Evolutionary conservation across 139 green algal species (phyloP), one percentile per base, ranked within the genome.

Genomic region (Axilococcus clingmanii): DNA sequence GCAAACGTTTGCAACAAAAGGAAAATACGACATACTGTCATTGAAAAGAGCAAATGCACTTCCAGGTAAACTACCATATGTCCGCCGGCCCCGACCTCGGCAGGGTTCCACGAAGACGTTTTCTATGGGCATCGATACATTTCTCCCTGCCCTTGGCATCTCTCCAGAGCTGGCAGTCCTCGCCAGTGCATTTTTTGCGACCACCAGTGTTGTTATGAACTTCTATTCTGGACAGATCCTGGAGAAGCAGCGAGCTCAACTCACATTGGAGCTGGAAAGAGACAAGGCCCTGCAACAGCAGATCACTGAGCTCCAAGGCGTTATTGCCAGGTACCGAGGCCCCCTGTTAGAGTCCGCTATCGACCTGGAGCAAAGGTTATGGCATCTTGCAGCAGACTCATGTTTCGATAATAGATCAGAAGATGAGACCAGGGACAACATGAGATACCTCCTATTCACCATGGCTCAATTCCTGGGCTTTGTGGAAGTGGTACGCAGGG

Each of bases 391-490:
- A 19, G 75, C 71, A 3, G 48, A 64, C 24, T 66, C 38, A 50
- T 29, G 70, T 48, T 23, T 72, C 59, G 44, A 51, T 20, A 22
- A 22, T 31, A 16, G 24, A 7, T 9, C 9, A 17, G 25, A 33
- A 7, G 20, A 9, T 14, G 35, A 47, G 40, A 32, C 55, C 40
- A 48, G 31, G 22, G 56, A 72, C 38, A 65, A 83, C 41, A 57
- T 84, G 11, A 48, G 60, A 14, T 84, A 82, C 60, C 68, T 78
- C 5, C 45, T 79, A 0, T 84, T 79, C 54, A 77, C 59, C 0
- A 16, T 84, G 42, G 48, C 66, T 9, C 76, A 86, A 63, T 79
- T 86, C 40, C 67, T 86, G 16, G 78, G 78, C 1, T 86, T 78
- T 41, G 33, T 86, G 38, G 78, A 86, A 59, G 66, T 85, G 19